A percentile compares a stretch with the other conserved stretches of the same genome.
phyloP scores from a whole-genome alignment of 2,329 filamentous ascomycete species.

The Fusarium stilboides region DNA sequence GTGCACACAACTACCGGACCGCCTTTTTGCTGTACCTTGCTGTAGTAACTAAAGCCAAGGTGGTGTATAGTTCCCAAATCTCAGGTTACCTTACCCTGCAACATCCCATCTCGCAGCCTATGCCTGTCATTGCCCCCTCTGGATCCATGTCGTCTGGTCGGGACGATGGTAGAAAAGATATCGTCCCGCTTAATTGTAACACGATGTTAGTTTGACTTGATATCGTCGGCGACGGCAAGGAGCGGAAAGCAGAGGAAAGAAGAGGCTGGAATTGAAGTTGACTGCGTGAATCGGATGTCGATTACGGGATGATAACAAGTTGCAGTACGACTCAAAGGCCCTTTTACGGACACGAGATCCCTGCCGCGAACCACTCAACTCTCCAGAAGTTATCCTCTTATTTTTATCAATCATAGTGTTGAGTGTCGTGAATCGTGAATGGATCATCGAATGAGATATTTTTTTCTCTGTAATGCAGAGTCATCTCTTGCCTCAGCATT shows the following conservation, averaged over 20 bases:
- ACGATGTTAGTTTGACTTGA: slow-evolving; percentile 10
- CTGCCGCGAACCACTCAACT: slow-evolving; percentile 10
- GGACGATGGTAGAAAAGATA: slow-evolving; percentile 10
- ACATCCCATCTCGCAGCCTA: slow-evolving; percentile 29
- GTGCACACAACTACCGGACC: slow-evolving; percentile 44
- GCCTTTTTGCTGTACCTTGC: slow-evolving; percentile 22
- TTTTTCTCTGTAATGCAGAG: slow-evolving; percentile 12
- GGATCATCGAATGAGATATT: slow-evolving; percentile 13
- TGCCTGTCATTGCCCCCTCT: slow-evolving; percentile 17
- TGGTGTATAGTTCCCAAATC: slow-evolving; percentile 38
- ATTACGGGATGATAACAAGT: slow-evolving; percentile 7
- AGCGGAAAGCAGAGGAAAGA: slow-evolving; percentile 46
- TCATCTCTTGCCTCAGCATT: slow-evolving; percentile 40
- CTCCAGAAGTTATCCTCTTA: neutral
- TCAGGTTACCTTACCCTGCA: slow-evolving; percentile 48
- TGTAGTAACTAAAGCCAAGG: slow-evolving; percentile 19
- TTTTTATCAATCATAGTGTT: neutral
- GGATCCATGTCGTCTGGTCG: slow-evolving; percentile 10
- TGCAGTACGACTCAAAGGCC: slow-evolving; percentile 22
- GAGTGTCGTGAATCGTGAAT: slow-evolving; percentile 1
- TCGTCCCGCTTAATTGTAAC: slow-evolving; percentile 33
- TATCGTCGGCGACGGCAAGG: slow-evolving; percentile 34
- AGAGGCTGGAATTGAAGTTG: slow-evolving; percentile 23
- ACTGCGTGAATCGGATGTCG: slow-evolving; percentile 5
- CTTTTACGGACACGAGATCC: slow-evolving; percentile 42